Evolutionary conservation across 1,284 basidiomycete species (phyloP).

Genomic region (Kwoniella shivajii): DNA sequence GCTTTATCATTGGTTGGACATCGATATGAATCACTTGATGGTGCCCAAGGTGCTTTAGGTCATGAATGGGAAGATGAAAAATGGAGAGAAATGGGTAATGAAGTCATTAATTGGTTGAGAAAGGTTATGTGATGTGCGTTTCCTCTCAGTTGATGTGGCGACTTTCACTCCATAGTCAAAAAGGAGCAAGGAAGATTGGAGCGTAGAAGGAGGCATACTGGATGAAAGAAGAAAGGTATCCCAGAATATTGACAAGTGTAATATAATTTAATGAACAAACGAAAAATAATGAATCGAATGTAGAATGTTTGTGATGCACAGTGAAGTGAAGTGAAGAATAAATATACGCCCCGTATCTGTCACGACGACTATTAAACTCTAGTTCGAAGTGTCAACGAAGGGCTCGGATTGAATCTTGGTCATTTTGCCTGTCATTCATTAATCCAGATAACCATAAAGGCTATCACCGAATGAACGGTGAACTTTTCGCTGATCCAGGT

Average conservation of each 20-base stretch:
- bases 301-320: no score
- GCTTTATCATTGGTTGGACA: slow-evolving; percentile 42
- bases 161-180: no score
- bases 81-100: slow-evolving; percentile 24
- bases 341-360: slow-evolving; percentile 56
- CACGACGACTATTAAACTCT: slow-evolving; percentile 46
- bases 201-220: not conserved
- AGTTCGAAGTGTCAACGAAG: slow-evolving; percentile 46
- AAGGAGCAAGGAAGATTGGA: not conserved
- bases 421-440: not conserved
- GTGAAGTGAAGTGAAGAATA: no score
- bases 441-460: slow-evolving; percentile 13
- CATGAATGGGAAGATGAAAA: slow-evolving; percentile 21
- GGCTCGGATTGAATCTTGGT: slow-evolving; percentile 22
- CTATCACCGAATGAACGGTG: not conserved
- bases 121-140: slow-evolving; percentile 36
- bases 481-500: slow-evolving; percentile 5
- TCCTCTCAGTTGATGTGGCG: no score
- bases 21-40: slow-evolving; percentile 51
- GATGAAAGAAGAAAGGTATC: no score
- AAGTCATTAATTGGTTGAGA: slow-evolving; percentile 51
- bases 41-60: slow-evolving; percentile 29
- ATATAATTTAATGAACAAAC: not conserved
- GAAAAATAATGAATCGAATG: not conserved
- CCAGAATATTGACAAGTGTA: no score